phyloP scores from a whole-genome alignment of 2,329 filamentous ascomycete genomes.

The Nectriaceae sp. region DNA sequence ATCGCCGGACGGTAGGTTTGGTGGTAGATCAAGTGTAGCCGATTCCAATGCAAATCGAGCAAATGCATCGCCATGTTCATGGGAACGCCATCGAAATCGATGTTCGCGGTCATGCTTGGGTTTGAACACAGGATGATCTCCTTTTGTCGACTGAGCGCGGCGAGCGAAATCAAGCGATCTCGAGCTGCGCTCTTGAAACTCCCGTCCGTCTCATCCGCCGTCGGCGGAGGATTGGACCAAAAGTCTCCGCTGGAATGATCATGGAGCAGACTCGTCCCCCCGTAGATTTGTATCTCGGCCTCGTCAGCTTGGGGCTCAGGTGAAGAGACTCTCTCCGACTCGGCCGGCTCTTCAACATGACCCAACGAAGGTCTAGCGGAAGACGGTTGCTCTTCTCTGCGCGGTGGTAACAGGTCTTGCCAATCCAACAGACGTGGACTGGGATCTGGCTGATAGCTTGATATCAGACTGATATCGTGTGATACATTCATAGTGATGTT shows the following conservation, averaged over 20 bases:
- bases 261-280: not conserved
- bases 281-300: not conserved
- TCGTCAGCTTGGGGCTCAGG: not conserved
- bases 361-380: not conserved
- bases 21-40: constrained; percentile 25
- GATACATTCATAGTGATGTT: not conserved
- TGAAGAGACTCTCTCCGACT: too few relatives aligned
- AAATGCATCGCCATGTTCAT: constrained; percentile 27
- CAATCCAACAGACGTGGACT: not conserved
- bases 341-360: too few relatives aligned
- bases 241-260: not conserved
- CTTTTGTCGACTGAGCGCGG: not conserved
- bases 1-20: constrained; percentile 30
- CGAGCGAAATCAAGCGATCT: not conserved
- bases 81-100: not conserved
- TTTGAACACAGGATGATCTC: not conserved
- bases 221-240: not conserved
- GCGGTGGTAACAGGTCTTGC: not conserved
- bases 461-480: not conserved
- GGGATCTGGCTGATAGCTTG: not conserved
- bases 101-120: not conserved
- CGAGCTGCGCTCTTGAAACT: not conserved
- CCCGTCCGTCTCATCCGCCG: not conserved
- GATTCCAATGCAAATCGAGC: constrained; percentile 29
- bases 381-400: not conserved